Evolutionary conservation across 805 yeast genomes (phyloP).

Genomic region (Yarrowia alimentaria): DNA sequence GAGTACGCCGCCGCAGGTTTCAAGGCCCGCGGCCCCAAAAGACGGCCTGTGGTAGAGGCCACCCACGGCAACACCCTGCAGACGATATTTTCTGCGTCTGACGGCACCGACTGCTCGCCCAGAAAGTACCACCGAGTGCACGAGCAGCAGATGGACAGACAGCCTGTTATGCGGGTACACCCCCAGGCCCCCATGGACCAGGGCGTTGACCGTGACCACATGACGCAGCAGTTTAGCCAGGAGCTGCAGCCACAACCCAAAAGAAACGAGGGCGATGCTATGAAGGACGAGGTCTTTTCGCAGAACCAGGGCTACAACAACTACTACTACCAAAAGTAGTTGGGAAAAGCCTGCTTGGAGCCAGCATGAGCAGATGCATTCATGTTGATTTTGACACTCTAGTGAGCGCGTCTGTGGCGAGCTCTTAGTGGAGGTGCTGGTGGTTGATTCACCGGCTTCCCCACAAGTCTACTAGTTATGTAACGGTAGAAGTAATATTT

Average conservation of each 20-base stretch:
- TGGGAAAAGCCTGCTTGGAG: constrained; percentile 3
- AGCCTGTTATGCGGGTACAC: constrained; percentile 23
- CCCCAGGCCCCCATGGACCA: constrained; percentile 28
- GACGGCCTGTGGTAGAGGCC: constrained; percentile 20
- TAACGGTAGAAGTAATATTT: too few species aligned
- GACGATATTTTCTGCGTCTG: constrained; percentile 20
- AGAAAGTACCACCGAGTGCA: constrained; percentile 25
- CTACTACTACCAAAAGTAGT: constrained; percentile 26
- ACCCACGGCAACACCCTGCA: constrained; percentile 23
- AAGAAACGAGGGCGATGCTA: not conserved
- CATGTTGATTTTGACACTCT: too few species aligned
- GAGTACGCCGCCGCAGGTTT: constrained; percentile 47
- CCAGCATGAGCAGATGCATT: not conserved
- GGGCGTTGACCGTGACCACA: constrained; percentile 27
- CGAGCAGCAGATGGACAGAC: constrained; percentile 25
- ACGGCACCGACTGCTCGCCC: constrained; percentile 6
- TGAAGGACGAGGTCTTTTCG: constrained; percentile 17
- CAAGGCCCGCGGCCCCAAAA: constrained; percentile 39
- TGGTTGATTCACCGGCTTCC: too few species aligned
- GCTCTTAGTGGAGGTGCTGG: too few species aligned
- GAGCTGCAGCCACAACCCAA: constrained; percentile 21
- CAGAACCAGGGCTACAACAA: constrained; percentile 21
- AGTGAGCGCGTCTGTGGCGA: too few species aligned
- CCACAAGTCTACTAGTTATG: too few species aligned
- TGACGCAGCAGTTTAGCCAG: constrained; percentile 25